Conservation (phyloP, 495 filamentous ascomycete genomes). For the Podospora fimiseda region DNA sequence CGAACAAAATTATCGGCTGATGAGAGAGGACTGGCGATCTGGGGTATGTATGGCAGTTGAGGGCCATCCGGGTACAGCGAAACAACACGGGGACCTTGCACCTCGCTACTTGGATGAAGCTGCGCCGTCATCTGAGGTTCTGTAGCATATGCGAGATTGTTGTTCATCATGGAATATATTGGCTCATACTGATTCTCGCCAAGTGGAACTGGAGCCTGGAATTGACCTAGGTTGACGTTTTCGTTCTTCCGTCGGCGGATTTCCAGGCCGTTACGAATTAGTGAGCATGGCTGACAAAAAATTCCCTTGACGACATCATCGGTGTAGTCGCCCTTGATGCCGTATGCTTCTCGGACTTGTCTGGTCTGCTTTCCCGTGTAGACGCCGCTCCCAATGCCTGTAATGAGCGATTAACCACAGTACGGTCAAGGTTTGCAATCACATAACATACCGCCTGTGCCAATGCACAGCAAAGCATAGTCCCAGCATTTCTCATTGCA, state of each 20-base stretch:
- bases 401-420: not conserved
- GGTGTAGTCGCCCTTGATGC: slow-evolving; percentile 16
- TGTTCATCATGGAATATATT: slow-evolving; percentile 13
- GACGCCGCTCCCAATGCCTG: slow-evolving; percentile 25
- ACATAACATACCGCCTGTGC: not conserved
- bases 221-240: slow-evolving; percentile 5
- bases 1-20: slow-evolving; percentile 8
- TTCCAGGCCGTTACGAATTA: slow-evolving; percentile 23
- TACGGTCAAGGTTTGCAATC: not conserved
- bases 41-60: slow-evolving; percentile 10
- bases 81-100: not conserved
- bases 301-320: slow-evolving; percentile 21
- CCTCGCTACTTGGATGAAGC: not conserved
- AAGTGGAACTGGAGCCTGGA: slow-evolving; percentile 11
- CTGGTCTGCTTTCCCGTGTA: slow-evolving; percentile 17
- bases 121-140: slow-evolving; percentile 19
- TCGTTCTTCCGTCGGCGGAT: slow-evolving; percentile 17
- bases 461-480: slow-evolving; percentile 14
- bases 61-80: slow-evolving; percentile 12
- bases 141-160: slow-evolving; percentile 11
- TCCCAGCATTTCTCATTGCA: slow-evolving; percentile 19
- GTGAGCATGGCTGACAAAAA: slow-evolving; percentile 24
- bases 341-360: slow-evolving; percentile 19
- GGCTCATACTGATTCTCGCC: slow-evolving; percentile 18
- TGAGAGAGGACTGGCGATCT: slow-evolving; percentile 7